Conservation (phyloP, 1,139 yeast species). For the Kodamaea sp. region DNA sequence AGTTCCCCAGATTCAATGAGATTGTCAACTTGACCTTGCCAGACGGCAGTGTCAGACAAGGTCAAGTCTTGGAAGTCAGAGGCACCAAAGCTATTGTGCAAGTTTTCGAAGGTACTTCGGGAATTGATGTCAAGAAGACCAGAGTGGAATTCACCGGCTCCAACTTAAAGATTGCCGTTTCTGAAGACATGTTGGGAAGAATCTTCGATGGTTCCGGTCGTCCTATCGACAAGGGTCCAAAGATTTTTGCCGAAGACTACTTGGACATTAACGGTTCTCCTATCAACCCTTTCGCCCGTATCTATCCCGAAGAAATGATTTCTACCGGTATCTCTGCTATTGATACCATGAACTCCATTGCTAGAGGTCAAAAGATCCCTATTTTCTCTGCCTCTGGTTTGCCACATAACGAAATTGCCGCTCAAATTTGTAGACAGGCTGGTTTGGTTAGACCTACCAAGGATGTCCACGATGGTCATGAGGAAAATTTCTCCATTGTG, state of each 20-base stretch:
- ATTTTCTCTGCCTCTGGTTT: slow-evolving; percentile 98
- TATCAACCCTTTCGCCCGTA: slow-evolving; percentile 96
- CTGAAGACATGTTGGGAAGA: slow-evolving; percentile 97
- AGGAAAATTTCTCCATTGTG: slow-evolving; percentile 97
- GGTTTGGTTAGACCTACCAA: slow-evolving; percentile 98
- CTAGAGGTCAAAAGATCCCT: slow-evolving; percentile 99
- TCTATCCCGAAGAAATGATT: slow-evolving; percentile 99
- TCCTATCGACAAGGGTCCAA: slow-evolving; percentile 97
- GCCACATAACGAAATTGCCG: slow-evolving; percentile 99
- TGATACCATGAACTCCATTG: slow-evolving; percentile 99
- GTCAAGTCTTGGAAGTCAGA: slow-evolving; percentile 97
- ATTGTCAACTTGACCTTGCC: slow-evolving; percentile 95
- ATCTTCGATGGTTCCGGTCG: slow-evolving; percentile 98
- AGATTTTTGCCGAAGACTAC: slow-evolving; percentile 96
- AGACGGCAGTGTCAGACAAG: slow-evolving; percentile 91
- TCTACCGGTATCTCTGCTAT: slow-evolving; percentile 98
- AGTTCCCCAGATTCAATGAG: slow-evolving; percentile 94
- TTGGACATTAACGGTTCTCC: slow-evolving; percentile 98
- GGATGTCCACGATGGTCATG: slow-evolving; percentile 99
- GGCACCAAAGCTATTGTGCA: slow-evolving; percentile 97
- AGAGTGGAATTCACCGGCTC: slow-evolving; percentile 96
- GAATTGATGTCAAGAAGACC: slow-evolving; percentile 96
- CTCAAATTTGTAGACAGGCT: slow-evolving; percentile 99
- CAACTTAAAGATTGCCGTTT: slow-evolving; percentile 87
- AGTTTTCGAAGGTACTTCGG: slow-evolving; percentile 97